Percentiles rank a stretch among this genome's conserved stretches.
phyloP scores from a whole-genome alignment of 2,329 filamentous ascomycete genomes.

The Fusarium succisae region DNA sequence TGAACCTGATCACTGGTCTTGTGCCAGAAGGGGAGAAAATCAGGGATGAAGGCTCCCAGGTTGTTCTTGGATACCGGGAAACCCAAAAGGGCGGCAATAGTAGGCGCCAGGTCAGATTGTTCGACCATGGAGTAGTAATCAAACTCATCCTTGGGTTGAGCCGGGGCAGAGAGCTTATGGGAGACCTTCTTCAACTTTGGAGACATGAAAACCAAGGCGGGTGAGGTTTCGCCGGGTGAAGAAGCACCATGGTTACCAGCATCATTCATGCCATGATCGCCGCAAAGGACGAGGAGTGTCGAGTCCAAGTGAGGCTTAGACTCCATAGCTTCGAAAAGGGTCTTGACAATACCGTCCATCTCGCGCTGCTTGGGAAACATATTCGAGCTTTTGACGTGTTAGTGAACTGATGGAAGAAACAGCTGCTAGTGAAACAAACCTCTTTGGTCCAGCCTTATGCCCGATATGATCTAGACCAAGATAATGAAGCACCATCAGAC shows the following conservation, averaged over 20 bases:
- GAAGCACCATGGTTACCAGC: constrained; percentile 97
- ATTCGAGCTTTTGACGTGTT: constrained; percentile 67
- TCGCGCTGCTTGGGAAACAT: constrained; percentile 94
- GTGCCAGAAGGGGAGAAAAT: constrained; percentile 81
- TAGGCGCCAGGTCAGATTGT: constrained; percentile 93
- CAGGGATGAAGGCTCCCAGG: constrained; percentile 82
- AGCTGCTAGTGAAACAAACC: constrained; percentile 55
- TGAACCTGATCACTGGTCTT: constrained; percentile 64
- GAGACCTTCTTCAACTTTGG: constrained; percentile 76
- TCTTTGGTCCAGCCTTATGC: constrained; percentile 90
- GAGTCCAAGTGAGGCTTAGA: constrained; percentile 75
- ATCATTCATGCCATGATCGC: constrained; percentile 99
- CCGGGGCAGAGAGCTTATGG: constrained; percentile 58
- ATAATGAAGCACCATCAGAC: constrained; percentile 93
- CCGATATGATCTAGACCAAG: constrained; percentile 97
- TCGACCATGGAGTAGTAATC: constrained; percentile 87
- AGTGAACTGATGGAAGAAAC: background rate
- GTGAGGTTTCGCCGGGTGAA: constrained; percentile 91
- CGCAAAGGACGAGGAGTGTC: constrained; percentile 85
- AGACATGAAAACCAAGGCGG: constrained; percentile 89
- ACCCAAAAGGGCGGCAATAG: constrained; percentile 84
- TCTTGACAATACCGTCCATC: constrained; percentile 85
- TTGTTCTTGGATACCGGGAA: constrained; percentile 92
- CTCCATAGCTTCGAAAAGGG: constrained; percentile 81
- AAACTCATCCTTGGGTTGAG: constrained; percentile 73